Evolutionary conservation across 352 stramenopile genomes (phyloP).

Genomic region (Pythium angustatum): DNA sequence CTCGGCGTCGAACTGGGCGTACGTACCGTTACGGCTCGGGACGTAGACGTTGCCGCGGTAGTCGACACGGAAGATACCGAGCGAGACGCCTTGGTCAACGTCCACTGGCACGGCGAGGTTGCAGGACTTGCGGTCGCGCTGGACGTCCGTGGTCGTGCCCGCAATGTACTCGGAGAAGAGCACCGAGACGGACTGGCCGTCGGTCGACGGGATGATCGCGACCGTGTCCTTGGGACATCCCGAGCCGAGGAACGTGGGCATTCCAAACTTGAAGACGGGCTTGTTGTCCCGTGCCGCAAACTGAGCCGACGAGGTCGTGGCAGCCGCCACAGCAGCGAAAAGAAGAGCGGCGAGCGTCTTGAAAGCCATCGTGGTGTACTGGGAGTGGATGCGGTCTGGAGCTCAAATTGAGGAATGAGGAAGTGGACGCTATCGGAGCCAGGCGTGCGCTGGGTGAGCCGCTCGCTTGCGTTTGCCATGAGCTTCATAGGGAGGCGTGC

Average conservation of each 20-base stretch:
- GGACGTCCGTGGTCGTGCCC: constrained; percentile 31
- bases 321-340: background rate
- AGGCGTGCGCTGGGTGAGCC: too few species aligned
- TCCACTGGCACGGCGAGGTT: constrained; percentile 45
- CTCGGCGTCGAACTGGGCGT: constrained; percentile 51
- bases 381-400: background rate
- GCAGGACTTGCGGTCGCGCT: constrained; percentile 41
- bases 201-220: constrained; percentile 27
- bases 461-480: background rate
- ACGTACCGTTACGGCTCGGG: constrained; percentile 33
- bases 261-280: constrained; percentile 26
- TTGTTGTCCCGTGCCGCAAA: background rate
- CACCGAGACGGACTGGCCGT: constrained; percentile 39
- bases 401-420: constrained; percentile 7
- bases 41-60: constrained; percentile 51
- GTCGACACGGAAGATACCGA: constrained; percentile 45
- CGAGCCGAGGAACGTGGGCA: constrained; percentile 34
- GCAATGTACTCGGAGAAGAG: constrained; percentile 39
- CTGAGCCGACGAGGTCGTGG: background rate
- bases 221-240: constrained; percentile 37
- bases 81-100: constrained; percentile 30
- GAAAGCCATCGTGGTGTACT: background rate
- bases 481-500: too few species aligned
- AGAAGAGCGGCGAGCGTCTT: constrained; percentile 2
- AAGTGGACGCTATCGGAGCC: too few species aligned